Evolutionary conservation across 768 basidiomycete genomes (phyloP), one percentile per base, ranked within the genome.

Genomic region (Naganishia kalamii): DNA sequence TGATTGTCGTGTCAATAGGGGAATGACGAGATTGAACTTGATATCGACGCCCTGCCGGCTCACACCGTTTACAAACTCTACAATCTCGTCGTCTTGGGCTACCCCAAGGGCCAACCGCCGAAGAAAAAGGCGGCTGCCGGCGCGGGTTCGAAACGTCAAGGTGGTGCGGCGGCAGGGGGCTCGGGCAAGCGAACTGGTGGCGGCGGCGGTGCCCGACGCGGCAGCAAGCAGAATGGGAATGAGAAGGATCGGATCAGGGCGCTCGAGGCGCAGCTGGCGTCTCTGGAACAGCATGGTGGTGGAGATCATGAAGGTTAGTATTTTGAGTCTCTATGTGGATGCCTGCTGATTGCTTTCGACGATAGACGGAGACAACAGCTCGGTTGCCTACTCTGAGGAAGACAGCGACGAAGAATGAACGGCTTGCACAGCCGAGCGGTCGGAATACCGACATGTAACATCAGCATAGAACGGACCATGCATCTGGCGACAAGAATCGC

Each of bases 191-290:
- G 78, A 86, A 92, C 65, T 92, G 92, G 83, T 90, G 48, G 46
- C 3, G 47, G 47, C n/a, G 48, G 48, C 7, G 61, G 61, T 23
- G 60, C 41, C 17, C 88, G 75, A 93, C 97, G 89, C 92, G 97
- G 75, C 92, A 98, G 80, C 89, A 91, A 69, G 88, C 88, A 35
- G 51, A 57, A 57, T 57, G 50, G 52, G 25, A 44, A 41, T 12
- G 94, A 99, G 80, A 88, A 90, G 8, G 92, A 91, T 81, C 91
- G 93, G 82, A 99, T 99, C 74, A 85, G 88, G 57, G 83, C 85
- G 77, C 83, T 99, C 46, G 94, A 99, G 79, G 87, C 87, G 71
- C 86, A 90, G 68, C 87, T 97, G 81, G 83, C 84, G 30, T 83
- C 89, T 32, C 93, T 98, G 76, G 88, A 92, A 17, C 35, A 46